Base-by-base conservation (phyloP, 2,329 filamentous ascomycete genomes). In the Ascochyta viciae-villosae region DNA sequence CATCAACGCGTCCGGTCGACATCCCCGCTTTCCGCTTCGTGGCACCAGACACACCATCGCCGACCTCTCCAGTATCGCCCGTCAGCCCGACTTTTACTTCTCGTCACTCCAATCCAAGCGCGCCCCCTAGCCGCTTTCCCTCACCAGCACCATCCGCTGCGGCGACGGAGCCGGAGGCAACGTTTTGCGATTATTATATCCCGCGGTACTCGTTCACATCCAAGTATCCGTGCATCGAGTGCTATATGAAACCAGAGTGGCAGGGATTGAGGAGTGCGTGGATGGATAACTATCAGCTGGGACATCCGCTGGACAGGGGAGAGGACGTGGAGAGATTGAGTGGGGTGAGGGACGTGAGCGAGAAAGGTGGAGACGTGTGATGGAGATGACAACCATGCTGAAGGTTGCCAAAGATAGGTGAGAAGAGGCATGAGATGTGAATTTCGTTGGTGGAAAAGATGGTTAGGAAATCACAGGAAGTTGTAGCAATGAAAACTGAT, bases 211-310 rank as follows among this genome's bases (percentile, higher is more conserved):
- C 66, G 1, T 55, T 61, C 2, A 33, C 26, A 4, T 64, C 61
- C 26, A 42, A 41, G 13, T 60, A 58, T 31, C 71, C 72, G 4
- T 74, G 72, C 31, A 26, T 63, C 16, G 43, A 50, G 6, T 74
- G 71, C 53, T 74, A 71, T 31, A 35, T 64, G 44, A 27, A 55
- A 29, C 60, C 62, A 0, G 39, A 63, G 51, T 72, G 63, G 56
- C 45, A 51, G 39, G 15, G 4, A 1, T 19, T 58, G 23, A 49
- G 59, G 12, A 19, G 16, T 8, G n/a, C 29, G 6, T 70, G 62
- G 65, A 60, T 67, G 55, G 51, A 54, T 7, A 43, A 40, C 24
- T 71, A 71, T 56, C 19, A 37, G 24, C 33, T 52, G 2, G 48
- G 53, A n/a, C 69, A 72, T 61, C 60, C 61, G 4, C 42, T 50